phyloP scores from a whole-genome alignment of 2,329 filamentous ascomycete genomes.

The Tolypocladium nubicola region DNA sequence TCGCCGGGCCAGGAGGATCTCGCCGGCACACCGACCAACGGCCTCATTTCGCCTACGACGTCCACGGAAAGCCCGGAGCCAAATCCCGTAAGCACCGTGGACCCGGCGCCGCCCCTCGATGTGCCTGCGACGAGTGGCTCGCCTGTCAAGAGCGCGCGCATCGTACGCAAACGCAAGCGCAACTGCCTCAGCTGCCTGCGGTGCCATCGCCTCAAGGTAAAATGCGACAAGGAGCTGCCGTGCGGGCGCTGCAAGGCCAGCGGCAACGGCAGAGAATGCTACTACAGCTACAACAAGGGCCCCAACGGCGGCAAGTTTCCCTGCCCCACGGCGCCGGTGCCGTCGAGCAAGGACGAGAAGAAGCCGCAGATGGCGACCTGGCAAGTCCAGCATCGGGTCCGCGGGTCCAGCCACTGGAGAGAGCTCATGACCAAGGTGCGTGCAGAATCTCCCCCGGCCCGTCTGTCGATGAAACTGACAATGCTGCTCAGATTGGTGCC shows the following conservation, averaged over 20 bases:
- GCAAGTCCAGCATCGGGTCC: slow-evolving; percentile 22
- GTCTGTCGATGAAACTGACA: background rate
- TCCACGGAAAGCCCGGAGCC: slow-evolving; percentile 18
- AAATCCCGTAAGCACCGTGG: slow-evolving; percentile 2
- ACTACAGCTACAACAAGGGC: slow-evolving; percentile 26
- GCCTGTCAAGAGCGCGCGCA: slow-evolving; percentile 8
- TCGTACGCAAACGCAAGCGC: slow-evolving; percentile 23
- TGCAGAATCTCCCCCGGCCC: background rate
- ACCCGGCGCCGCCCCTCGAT: slow-evolving; percentile 1
- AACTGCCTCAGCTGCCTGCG: slow-evolving; percentile 24
- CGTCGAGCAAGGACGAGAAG: slow-evolving; percentile 14
- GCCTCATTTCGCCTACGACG: slow-evolving; percentile 17
- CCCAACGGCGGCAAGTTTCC: slow-evolving; percentile 24
- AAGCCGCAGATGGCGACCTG: slow-evolving; percentile 18
- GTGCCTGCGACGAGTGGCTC: background rate
- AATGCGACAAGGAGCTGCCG: slow-evolving; percentile 25
- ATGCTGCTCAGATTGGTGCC: slow-evolving; percentile 13
- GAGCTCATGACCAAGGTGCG: slow-evolving; percentile 25
- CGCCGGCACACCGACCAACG: slow-evolving; percentile 8
- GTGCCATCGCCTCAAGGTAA: slow-evolving; percentile 26
- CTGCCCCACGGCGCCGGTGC: slow-evolving; percentile 14
- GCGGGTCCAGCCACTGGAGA: slow-evolving; percentile 24
- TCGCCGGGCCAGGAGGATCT: slow-evolving; percentile 9
- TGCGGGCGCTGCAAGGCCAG: slow-evolving; percentile 23
- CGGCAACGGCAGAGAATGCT: slow-evolving; percentile 23